Base-by-base conservation (phyloP, 805 yeast species). In the Clavispora fructus region DNA sequence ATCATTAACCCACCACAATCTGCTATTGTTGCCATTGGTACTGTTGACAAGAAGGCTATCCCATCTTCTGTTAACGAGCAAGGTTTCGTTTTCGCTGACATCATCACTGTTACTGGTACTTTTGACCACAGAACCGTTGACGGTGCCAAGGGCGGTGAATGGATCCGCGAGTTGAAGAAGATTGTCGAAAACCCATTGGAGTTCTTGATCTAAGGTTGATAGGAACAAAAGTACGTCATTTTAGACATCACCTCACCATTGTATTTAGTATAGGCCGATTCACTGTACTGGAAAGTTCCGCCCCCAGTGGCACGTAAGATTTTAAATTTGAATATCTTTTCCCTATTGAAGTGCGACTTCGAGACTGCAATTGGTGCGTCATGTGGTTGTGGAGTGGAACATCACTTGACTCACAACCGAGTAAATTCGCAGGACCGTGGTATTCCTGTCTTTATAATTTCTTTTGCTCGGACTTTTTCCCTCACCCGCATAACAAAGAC, bases 1-100 rank as follows among this genome's bases (percentile, higher is more conserved):
- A 94, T 94, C 71, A 84, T 94, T 69, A 94, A 94, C 80, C 98
- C 97, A 52, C 99, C 99, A 45, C 99, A 92, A 73, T 78, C 91
- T 43, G 83, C 96, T 42, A 94, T 94, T 62, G 72, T 94, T 60
- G 99, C 99, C 52, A 80, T 94, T 58, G 96, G 97, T 61, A 92
- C 99, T 33, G 83, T 85, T 50, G 89, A 86, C 67, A 89, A 88
- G 76, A 85, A 82, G 64, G 96, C 98, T 46, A 85, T 94, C 52
- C 96, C 92, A 66, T 97, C 95, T 62, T 83, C 84, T 56, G 85
- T 87, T 55, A 82, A 88, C 63, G 96, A 90, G 68, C 82, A 83
- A 59, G 99, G 99, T 31, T 86, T 94, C 69, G 79, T 87, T 44
- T 92, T 94, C 63, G 97, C 90, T 60, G 95, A 88, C 62, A 85